Base-by-base conservation (phyloP, 768 basidiomycete genomes). In the Podaxis sp. region DNA sequence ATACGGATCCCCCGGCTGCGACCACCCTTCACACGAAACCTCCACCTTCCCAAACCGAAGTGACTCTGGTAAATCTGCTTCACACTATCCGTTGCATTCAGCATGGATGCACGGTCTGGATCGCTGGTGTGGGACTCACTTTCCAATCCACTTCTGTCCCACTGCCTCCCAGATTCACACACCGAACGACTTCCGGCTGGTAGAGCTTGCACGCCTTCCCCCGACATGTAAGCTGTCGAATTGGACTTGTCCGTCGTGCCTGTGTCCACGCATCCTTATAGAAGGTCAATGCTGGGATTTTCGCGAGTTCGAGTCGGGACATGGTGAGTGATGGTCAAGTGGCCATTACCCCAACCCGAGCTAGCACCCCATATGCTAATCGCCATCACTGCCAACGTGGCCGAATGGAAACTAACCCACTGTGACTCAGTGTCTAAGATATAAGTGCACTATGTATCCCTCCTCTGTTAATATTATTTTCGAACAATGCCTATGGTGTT, bases 11-110 rank as follows among this genome's bases (percentile, higher is more conserved):
- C 92, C 94, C 3, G 93, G 84, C 36, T 81, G 77, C 41, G 83
- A 85, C 90, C 91, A 98, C 24, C 96, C 96, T 78, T 98, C 96
- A 68, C 96, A 98, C 17, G 87, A 88, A 0, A 98, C 83, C 66
- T 91, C 86, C 0, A 96, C 88, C 65, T 85, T 83, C 15, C 96
- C 96, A 60, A 98, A 90, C 17, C 95, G 83, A 58, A 96, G 73
- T 8, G 86, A 78, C 54, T 88, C 87, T 8, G 95, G 96, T 5
- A 98, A 78, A 71, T 98, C 95, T 38, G 94, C 89, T 73, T 94
- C 89, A 70, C 95, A 97, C 90, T 95, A 24, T 50, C 13, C 20
- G 22, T 7, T 12, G 10, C 13, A 28, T 28, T 50, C 10, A 28
- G 12, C 22, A 28, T 13, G 26, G 13, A 50, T 15, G 10, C 12